Percentiles rank a stretch among this genome's conserved stretches.
Conservation (phyloP, 345 rosid genomes). For the Erucastrum elatum region DNA sequence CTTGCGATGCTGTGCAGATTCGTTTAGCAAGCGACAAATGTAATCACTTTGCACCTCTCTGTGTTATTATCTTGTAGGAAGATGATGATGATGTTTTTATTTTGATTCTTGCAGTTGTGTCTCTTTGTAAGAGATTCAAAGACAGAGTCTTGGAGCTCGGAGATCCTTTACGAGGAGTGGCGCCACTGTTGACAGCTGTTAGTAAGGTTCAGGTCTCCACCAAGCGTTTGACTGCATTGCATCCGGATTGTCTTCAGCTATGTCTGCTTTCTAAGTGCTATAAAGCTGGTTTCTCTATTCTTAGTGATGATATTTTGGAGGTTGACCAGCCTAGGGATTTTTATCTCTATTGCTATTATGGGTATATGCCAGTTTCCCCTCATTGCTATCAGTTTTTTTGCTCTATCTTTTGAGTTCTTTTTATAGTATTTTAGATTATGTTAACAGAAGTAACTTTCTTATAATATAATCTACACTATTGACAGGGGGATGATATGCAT, state of each 20-base stretch:
- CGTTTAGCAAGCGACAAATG: constrained; percentile 77
- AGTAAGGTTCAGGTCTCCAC: constrained; percentile 67
- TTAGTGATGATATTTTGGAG: constrained; percentile 83
- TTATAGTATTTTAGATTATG: background rate
- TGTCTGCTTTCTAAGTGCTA: constrained; percentile 75
- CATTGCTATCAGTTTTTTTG: constrained; percentile 5
- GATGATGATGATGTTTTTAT: constrained; percentile 5
- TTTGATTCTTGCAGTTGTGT: constrained; percentile 52
- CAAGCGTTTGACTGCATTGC: constrained; percentile 58
- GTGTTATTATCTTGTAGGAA: background rate
- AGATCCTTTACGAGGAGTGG: constrained; percentile 71
- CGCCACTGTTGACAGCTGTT: constrained; percentile 67
- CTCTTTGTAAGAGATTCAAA: constrained; percentile 42
- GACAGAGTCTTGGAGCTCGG: background rate
- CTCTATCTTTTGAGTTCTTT: too few relatives aligned
- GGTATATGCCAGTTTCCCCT: constrained; percentile 50
- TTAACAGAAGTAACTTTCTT: background rate
- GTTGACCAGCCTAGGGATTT: constrained; percentile 83
- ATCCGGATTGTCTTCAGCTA: constrained; percentile 28
- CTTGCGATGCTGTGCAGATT: constrained; percentile 69
- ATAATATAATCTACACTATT: constrained; percentile 11
- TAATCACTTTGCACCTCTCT: constrained; percentile 24
- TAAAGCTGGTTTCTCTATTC: constrained; percentile 68
- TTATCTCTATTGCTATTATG: constrained; percentile 89
- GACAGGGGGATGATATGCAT: constrained; percentile 93